A percentile compares a stretch with the other conserved stretches of the same genome.
These are phyloP conservation scores for Quercus dentata DNA, from an alignment of 306 rosid genomes.

Conservation along the genomic window DNA sequence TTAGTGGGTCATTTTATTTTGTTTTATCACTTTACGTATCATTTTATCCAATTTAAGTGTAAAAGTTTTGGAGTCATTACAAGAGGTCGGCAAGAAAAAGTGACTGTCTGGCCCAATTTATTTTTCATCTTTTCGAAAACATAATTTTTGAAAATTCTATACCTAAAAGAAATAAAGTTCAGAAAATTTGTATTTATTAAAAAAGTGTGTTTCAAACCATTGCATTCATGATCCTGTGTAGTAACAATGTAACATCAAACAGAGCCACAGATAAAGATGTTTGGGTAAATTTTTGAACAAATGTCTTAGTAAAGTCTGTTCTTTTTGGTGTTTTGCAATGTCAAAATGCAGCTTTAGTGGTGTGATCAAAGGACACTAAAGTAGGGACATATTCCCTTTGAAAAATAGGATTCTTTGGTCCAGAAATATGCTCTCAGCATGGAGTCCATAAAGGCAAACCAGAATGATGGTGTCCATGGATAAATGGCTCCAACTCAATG, in stretches of 20 bases:
- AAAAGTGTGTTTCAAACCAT: too few species aligned
- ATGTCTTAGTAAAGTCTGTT: neutral
- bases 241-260: neutral
- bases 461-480: conserved; percentile 46
- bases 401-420: conserved; percentile 43
- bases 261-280: neutral
- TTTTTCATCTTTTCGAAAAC: too few species aligned
- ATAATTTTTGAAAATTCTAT: too few species aligned
- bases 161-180: too few species aligned
- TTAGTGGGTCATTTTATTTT: neutral
- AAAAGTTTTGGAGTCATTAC: neutral
- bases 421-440: conserved; percentile 39
- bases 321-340: conserved; percentile 1
- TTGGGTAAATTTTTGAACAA: neutral
- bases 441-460: conserved; percentile 42
- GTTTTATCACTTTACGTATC: neutral
- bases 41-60: neutral
- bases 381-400: conserved; percentile 30
- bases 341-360: conserved; percentile 31
- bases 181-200: too few species aligned
- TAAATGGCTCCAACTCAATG: conserved; percentile 28
- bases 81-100: too few species aligned
- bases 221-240: neutral
- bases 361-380: conserved; percentile 34
- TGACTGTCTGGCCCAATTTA: too few species aligned